Conservation (phyloP, 78 protist species). For the Salpingoeca rosetta region DNA sequence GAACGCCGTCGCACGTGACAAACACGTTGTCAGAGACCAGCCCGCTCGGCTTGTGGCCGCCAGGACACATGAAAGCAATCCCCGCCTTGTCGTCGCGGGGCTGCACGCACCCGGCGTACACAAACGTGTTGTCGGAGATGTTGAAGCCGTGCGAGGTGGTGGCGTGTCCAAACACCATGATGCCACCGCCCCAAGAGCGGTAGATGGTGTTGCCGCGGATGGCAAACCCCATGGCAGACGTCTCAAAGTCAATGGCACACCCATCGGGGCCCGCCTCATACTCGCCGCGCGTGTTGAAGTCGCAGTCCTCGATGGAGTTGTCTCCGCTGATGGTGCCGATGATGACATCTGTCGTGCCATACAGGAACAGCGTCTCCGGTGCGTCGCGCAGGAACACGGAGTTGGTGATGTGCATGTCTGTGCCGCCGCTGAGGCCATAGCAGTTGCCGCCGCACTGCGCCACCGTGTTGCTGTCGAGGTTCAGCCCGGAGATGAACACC, state of each 20-base stretch:
- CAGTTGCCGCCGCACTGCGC: not conserved
- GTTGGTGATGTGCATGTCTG: not conserved
- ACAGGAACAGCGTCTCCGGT: not conserved
- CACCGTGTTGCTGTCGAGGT: not conserved
- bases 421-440: not conserved
- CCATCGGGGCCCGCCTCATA: not conserved
- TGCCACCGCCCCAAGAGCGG: not conserved
- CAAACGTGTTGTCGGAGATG: not conserved
- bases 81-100: not conserved
- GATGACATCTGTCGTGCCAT: not conserved
- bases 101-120: not conserved
- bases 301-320: not conserved
- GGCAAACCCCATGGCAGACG: not conserved
- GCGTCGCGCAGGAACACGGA: not conserved
- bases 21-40: not conserved
- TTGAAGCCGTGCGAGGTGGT: not conserved
- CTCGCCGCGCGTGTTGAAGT: not conserved
- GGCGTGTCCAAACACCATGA: not conserved
- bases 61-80: not conserved
- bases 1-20: not conserved
- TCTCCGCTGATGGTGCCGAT: not conserved
- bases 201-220: not conserved
- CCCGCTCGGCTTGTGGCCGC: not conserved
- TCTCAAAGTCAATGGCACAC: not conserved
- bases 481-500: not conserved